Evolutionary conservation across 1,284 basidiomycete genomes (phyloP).

Genomic region (Kwoniella shivajii): DNA sequence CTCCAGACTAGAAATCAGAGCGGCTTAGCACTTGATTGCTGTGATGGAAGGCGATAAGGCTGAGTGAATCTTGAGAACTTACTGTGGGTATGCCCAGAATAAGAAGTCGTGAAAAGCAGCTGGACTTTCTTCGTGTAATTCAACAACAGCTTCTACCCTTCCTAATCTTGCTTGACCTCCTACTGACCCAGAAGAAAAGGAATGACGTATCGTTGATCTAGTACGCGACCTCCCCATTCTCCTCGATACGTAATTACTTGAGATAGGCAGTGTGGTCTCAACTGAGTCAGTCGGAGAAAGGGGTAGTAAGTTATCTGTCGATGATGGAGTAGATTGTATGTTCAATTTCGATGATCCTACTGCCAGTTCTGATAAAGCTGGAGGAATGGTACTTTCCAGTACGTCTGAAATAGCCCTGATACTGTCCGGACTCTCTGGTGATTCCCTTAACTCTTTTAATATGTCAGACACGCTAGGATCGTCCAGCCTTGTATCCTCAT

Average conservation of each 20-base stretch:
- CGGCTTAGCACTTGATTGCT: slow-evolving; percentile 1
- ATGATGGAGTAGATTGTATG: background rate
- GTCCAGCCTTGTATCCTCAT: slow-evolving; percentile 41
- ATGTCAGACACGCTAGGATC: slow-evolving; percentile 35
- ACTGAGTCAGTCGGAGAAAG: background rate
- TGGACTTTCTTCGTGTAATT: slow-evolving; percentile 46
- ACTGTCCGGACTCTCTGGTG: slow-evolving; percentile 26
- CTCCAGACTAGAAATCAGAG: slow-evolving; percentile 62
- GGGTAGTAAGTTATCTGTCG: background rate
- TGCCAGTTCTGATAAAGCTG: background rate
- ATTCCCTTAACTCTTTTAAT: slow-evolving; percentile 36
- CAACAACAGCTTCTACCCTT: slow-evolving; percentile 38
- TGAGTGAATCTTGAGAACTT: slow-evolving; percentile 5
- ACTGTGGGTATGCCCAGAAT: slow-evolving; percentile 53
- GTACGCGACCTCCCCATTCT: background rate
- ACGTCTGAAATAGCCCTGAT: background rate
- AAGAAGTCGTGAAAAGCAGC: slow-evolving; percentile 50
- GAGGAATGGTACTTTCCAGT: background rate
- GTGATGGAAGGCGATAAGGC: too few species aligned
- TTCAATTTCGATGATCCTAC: background rate
- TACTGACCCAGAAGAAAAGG: slow-evolving; percentile 25
- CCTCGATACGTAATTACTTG: background rate
- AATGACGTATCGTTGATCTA: slow-evolving; percentile 21
- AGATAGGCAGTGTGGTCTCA: background rate
- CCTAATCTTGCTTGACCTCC: slow-evolving; percentile 1